Base-by-base conservation (phyloP, 352 stramenopile genomes). In the Globisporangium emineosum region DNA sequence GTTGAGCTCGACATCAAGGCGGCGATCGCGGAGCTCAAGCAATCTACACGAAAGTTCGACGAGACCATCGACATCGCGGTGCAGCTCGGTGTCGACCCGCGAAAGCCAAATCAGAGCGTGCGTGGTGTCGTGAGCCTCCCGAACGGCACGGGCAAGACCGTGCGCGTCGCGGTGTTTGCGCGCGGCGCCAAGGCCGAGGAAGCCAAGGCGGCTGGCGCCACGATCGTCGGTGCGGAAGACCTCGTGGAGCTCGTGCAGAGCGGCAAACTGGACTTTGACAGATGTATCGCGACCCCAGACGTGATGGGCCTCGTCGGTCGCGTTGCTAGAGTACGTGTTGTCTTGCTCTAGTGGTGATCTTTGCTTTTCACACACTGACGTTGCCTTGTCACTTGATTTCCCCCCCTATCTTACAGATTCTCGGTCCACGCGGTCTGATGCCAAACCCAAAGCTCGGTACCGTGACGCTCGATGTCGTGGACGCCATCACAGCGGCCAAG, bases 381-480 rank as follows among this genome's bases (percentile, higher is more conserved):
- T 47, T 47, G 40, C 40, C 17, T 47, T 47, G 40, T 3, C 40
- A 47, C n/a, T 47, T 47, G 40, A 10, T 23, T 47, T 21, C 15
- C 37, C n/a, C n/a, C n/a, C n/a, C n/a, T n/a, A 32, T 32, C 12
- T 23, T 15, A 17, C 5, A 47, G 40, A 47, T 47, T 47, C 85
- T 99, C 29, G 97, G 97, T 67, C 97, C 97, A 27, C 88, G 97
- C 59, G 97, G 97, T 29, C 70, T 99, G 15, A 99, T 99, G 96
- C 97, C 97, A 42, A 99, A 99, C 78, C 88, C 94, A 5, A 99
- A 99, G 88, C 77, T 98, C 17, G 96, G 96, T 27, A 99, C 96
- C 9, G 91, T 99, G 45, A 98, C 93, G 32, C 77, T 86, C 65
- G 91, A 98, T 37, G 88, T 98, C 21, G 81, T 76, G 47, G 79